A percentile compares a stretch with the other conserved stretches of the same genome.
phyloP scores from a whole-genome alignment of 345 rosid species.

The Bruguiera sexangula region DNA sequence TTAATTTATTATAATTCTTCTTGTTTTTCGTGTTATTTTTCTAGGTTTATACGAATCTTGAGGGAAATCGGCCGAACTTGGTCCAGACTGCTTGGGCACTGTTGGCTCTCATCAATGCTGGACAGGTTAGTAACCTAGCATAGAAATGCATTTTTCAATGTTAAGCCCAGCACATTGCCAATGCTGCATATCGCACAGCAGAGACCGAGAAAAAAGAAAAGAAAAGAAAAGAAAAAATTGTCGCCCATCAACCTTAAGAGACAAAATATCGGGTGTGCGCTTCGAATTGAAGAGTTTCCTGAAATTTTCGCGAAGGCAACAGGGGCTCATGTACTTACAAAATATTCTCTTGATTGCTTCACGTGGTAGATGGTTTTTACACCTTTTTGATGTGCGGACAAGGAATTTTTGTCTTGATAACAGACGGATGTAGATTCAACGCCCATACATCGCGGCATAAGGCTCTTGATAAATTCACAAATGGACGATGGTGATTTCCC shows the following conservation, averaged over 20 bases:
- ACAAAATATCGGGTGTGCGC: no score
- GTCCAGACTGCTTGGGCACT: conserved; percentile 60
- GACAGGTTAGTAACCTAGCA: conserved; percentile 31
- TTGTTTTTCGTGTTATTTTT: background rate
- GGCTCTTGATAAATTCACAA: conserved; percentile 43
- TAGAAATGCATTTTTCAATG: background rate
- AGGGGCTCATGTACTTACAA: no score
- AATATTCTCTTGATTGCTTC: no score
- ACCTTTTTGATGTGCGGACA: background rate
- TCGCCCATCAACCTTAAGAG: no score
- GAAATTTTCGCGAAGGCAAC: no score
- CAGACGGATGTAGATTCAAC: conserved; percentile 31
- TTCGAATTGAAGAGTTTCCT: no score
- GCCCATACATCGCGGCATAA: conserved; percentile 43
- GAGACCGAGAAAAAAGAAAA: no score
- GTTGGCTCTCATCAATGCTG: conserved; percentile 43
- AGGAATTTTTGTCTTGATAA: background rate
- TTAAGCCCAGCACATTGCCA: background rate
- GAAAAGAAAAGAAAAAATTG: no score
- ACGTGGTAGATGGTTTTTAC: no score
- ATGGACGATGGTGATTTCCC: conserved; percentile 61
- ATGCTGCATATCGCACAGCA: background rate
- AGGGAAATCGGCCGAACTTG: conserved; percentile 38
- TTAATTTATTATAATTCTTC: background rate
- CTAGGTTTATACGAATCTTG: conserved; percentile 40